Evolutionary conservation across 1,284 basidiomycete genomes (phyloP), one percentile per base, ranked within the genome.

Genomic region (Phylloboletellus chloephorus): DNA sequence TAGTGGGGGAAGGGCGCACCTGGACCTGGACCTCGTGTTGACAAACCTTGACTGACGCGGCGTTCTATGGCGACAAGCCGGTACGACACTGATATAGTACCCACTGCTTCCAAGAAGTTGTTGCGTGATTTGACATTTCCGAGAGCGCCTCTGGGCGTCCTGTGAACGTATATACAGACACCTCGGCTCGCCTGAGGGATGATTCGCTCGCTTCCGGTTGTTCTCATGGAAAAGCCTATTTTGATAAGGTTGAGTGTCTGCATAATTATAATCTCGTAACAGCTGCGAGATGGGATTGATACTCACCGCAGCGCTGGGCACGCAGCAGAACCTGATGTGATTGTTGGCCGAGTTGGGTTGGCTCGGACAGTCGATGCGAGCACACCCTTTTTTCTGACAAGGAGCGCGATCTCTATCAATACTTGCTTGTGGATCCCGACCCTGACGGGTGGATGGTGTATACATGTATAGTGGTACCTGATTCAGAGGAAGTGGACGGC

Each of bases 21-120:
- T 53, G 39, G 43, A 61, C 61, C 53, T 53, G 39, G 43, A 31
- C 50, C 61, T 50, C 58, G 37, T 64, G 58, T 60, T 52, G 52
- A 53, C 60, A 48, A 58, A 62, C 60, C 58, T 58, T 61, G 54
- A 43, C 28, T 61, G 60, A 61, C 41, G 48, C 44, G 48, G 61
- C 44, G 45, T 55, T 47, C 40, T 61, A 53, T 53, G 44, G 61
- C 53, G 56, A 58, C 52, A 44, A 46, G 37, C 44, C 44, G 50
- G 53, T 44, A 44, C 24, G 39, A 41, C 19, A 55, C 45, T 23
- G 13, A 47, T 58, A 60, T 58, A 47, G 58, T 43, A n/a, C n/a
- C n/a, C n/a, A 58, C 38, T 43, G 46, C 50, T 60, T 47, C 49
- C 59, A 52, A 56, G 44, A 43, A 45, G 47, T 42, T 31, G 43